Base-by-base conservation (phyloP, 495 filamentous ascomycete species). In the Penicillium canariense region DNA sequence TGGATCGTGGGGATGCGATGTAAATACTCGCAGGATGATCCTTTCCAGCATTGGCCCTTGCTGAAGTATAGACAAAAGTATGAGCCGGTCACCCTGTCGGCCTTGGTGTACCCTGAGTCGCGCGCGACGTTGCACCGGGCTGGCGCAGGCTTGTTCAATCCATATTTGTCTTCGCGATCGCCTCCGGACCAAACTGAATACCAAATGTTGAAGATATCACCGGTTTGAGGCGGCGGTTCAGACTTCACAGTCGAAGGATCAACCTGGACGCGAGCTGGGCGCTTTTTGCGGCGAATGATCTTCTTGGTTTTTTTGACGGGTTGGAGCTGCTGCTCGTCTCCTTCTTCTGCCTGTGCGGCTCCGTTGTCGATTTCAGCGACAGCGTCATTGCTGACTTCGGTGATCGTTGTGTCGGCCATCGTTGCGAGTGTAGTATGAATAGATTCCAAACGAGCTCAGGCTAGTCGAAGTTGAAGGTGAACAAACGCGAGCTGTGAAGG, bases 51-150 rank as follows among this genome's bases (percentile, higher is more conserved):
- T 31, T 93, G 68, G 2, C 90, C 90, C 11, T 84, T 73, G 6
- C 90, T 90, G 65, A 97, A 97, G 68, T 91, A 96, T 1, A 97
- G 77, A 65, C 94, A 98, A 69, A 97, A 97, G 71, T 88, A 96
- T 25, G 82, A 86, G 0, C 94, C 94, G 0, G 79, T 59, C 3
- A 87, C 81, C 38, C 83, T 84, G 74, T 98, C 95, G 10, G 90
- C 94, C 53, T 84, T 81, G 8, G 94, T 98, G 66, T 95, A 97
- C 12, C 94, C 94, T 9, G 80, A 83, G 67, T 98, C 94, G 32
- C 75, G 80, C 3, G 84, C 83, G 26, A 97, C 77, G 65, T 90
- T 91, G 74, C 91, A 96, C 28, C 95, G 85, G 4, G 81, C 81
- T 27, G 84, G 78, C 0, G 94, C 92, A 45, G 83, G 81, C 31